Conservation (phyloP, 2,329 filamentous ascomycete species). For the Colletotrichum sp. region DNA sequence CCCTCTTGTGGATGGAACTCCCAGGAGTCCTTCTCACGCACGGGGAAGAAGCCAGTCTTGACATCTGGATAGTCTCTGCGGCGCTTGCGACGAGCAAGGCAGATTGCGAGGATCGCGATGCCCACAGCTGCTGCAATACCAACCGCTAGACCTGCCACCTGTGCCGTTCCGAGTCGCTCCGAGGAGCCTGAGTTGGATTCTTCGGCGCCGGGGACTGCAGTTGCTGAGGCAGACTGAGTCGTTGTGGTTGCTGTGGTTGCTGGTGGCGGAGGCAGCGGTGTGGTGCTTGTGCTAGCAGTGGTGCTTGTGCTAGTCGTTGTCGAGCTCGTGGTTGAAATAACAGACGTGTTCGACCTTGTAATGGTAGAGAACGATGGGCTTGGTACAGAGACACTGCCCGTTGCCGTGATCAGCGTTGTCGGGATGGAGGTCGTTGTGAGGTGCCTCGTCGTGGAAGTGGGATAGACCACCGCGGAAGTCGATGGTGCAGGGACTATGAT, state of each 20-base stretch:
- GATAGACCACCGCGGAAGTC: not conserved
- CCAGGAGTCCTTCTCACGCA: slow-evolving; percentile 43
- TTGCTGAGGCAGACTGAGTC: slow-evolving; percentile 1
- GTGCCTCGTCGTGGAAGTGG: slow-evolving; percentile 10
- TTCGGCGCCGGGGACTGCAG: slow-evolving; percentile 3
- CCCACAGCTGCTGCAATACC: slow-evolving; percentile 25
- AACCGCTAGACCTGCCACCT: slow-evolving; percentile 20
- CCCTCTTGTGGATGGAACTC: slow-evolving; percentile 23
- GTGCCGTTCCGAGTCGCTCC: slow-evolving; percentile 9
- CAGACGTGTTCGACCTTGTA: not conserved
- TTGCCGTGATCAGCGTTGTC: slow-evolving; percentile 12
- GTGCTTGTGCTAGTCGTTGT: not conserved
- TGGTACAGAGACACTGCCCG: not conserved
- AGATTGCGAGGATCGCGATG: slow-evolving; percentile 52
- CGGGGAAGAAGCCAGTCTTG: slow-evolving; percentile 42
- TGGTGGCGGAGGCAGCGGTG: slow-evolving; percentile 1
- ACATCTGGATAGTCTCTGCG: slow-evolving; percentile 41
- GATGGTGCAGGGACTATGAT: slow-evolving; percentile 29
- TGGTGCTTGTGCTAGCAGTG: not conserved
- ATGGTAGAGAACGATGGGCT: slow-evolving; percentile 18
- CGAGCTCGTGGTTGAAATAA: slow-evolving; percentile 15
- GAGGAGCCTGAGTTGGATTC: slow-evolving; percentile 7
- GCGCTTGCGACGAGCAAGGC: slow-evolving; percentile 48
- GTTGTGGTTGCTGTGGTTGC: not conserved
- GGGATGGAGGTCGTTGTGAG: slow-evolving; percentile 7